Evolutionary conservation across 768 basidiomycete species (phyloP), one percentile per base, ranked within the genome.

Genomic region (Hygrophorus russula): DNA sequence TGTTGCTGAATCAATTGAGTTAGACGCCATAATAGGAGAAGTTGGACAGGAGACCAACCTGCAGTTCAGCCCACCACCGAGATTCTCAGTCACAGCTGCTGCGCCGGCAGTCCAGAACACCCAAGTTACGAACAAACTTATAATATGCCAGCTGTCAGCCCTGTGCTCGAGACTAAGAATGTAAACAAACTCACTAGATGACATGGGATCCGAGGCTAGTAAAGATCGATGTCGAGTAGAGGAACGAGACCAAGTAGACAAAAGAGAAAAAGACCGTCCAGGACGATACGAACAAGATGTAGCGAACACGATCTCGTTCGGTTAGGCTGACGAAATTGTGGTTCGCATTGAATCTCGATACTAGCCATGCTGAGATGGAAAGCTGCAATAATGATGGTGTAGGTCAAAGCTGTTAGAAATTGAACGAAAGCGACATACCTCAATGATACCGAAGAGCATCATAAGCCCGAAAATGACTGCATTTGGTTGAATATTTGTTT

Each of bases 61-160:
- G 76, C 85, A 89, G 54, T 84, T 77, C 44, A 83, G 56, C 8
- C 80, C 75, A 11, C 86, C 86, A 10, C 79, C 78, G 24, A 86
- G 65, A 18, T 70, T 59, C 14, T 72, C 61, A 1, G 86, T 87
- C 36, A 88, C 69, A 2, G 80, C 69, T 1, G 82, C 79, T 1
- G 83, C 82, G 2, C 71, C 83, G 0, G 84, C 76, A 2, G 75
- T 67, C 86, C 86, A 90, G 47, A 86, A 67, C 30, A 88, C 67
- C 82, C 84, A 88, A 1, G 83, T 84, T 14, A 88, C 11, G 39
- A 67, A 45, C 39, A 87, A 59, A 61, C 84, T 86, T 48, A n/a
- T n/a, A n/a, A n/a, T n/a, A 30, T 17, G 17, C 17, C 8, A 33
- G 4, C n/a, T 7, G 24, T 24, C 24, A 24, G 24, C 24, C 7